Evolutionary conservation across 768 basidiomycete species (phyloP).

Genomic region (Suillus cothurnatus): DNA sequence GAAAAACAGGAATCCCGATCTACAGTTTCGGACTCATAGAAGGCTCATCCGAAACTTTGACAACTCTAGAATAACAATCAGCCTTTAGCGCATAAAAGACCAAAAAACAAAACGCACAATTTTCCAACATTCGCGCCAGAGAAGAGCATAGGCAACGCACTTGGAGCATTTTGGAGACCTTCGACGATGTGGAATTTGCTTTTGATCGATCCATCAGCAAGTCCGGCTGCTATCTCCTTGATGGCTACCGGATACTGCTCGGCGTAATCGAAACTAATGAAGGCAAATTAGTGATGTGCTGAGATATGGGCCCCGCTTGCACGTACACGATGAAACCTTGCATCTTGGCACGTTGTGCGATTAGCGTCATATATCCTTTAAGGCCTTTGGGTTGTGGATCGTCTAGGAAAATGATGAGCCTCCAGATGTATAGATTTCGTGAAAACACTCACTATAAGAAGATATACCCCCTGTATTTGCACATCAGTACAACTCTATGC

Average conservation of each 20-base stretch:
- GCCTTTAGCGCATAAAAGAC: slow-evolving; percentile 4
- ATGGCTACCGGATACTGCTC: slow-evolving; percentile 59
- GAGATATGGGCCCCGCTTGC: not conserved
- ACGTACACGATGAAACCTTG: slow-evolving; percentile 83
- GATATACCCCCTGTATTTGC: slow-evolving; percentile 72
- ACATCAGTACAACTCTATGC: not conserved
- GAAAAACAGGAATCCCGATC: not conserved
- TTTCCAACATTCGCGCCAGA: slow-evolving; percentile 81
- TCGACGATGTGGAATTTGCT: slow-evolving; percentile 79
- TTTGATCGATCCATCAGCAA: slow-evolving; percentile 73
- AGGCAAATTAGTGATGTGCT: not conserved
- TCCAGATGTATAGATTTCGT: no score
- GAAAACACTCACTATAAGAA: slow-evolving; percentile 62
- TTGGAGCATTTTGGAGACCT: slow-evolving; percentile 73
- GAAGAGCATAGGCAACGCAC: slow-evolving; percentile 70
- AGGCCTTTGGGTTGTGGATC: slow-evolving; percentile 63
- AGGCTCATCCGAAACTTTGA: slow-evolving; percentile 54
- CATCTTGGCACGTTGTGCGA: slow-evolving; percentile 76
- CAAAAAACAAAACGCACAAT: slow-evolving; percentile 43
- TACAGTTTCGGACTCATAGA: slow-evolving; percentile 11
- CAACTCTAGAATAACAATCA: slow-evolving; percentile 53
- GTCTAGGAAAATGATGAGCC: slow-evolving; percentile 41
- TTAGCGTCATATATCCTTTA: slow-evolving; percentile 66
- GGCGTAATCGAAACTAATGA: slow-evolving; percentile 70
- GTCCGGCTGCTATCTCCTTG: slow-evolving; percentile 54